phyloP scores from a whole-genome alignment of 2,329 filamentous ascomycete genomes.

The Diaporthe ampelina region DNA sequence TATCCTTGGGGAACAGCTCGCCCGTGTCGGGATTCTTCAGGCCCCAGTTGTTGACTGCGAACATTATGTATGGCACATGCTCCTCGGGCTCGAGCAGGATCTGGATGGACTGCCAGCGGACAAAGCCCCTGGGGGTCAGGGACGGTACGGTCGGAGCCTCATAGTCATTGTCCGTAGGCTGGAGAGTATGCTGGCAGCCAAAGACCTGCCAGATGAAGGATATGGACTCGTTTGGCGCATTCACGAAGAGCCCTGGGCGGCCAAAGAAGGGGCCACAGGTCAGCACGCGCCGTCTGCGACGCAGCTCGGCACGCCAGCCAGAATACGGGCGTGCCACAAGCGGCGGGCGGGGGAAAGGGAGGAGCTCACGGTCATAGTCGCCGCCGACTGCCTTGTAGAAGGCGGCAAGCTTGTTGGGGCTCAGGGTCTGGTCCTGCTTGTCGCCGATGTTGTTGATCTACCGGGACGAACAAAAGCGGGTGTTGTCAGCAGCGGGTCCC shows the following conservation, averaged over 20 bases:
- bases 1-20: constrained; percentile 72
- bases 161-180: constrained; percentile 81
- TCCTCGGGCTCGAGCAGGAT: constrained; percentile 89
- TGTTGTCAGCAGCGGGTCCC: constrained; percentile 21
- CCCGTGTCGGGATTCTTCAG: constrained; percentile 82
- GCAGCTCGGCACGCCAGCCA: background rate
- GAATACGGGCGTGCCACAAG: constrained; percentile 40
- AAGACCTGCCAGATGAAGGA: constrained; percentile 94
- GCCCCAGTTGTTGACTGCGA: constrained; percentile 82
- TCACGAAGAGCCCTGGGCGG: constrained; percentile 77
- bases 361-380: constrained; percentile 74
- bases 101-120: constrained; percentile 94
- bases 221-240: constrained; percentile 79
- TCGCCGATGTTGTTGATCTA: constrained; percentile 73
- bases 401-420: constrained; percentile 78
- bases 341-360: no score
- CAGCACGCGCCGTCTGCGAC: constrained; percentile 32
- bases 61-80: constrained; percentile 86
- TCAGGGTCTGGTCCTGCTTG: constrained; percentile 65
- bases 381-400: constrained; percentile 84
- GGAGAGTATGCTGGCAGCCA: constrained; percentile 89
- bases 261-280: background rate
- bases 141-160: constrained; percentile 84
- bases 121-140: constrained; percentile 86
- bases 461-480: constrained; percentile 43